These are phyloP conservation scores for Zoysia japonica DNA, from an alignment of 176 grass and related monocot genomes.

Conservation along the genomic window DNA sequence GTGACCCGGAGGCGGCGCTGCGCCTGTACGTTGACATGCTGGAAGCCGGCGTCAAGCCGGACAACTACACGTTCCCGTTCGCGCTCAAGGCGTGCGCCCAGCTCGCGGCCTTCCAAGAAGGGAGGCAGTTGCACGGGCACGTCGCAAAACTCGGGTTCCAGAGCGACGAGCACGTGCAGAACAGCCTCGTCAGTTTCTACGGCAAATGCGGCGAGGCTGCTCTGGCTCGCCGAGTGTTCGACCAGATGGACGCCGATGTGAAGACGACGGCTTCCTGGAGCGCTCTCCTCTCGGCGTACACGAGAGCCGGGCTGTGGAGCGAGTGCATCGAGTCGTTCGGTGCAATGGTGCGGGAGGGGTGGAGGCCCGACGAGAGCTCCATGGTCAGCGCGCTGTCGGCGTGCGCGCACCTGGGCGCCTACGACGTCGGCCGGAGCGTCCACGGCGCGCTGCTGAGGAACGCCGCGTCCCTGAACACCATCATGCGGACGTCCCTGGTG, in stretches of 20 bases:
- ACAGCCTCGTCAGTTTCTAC: slow-evolving; percentile 82
- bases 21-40: slow-evolving; percentile 56
- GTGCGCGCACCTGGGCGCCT: slow-evolving; percentile 57
- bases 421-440: slow-evolving; percentile 57
- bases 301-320: slow-evolving; percentile 40
- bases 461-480: slow-evolving; percentile 47
- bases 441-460: slow-evolving; percentile 66
- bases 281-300: slow-evolving; percentile 64
- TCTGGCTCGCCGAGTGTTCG: slow-evolving; percentile 47
- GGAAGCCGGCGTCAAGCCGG: slow-evolving; percentile 42
- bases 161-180: slow-evolving; percentile 59
- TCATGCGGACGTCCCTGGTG: slow-evolving; percentile 67
- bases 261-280: slow-evolving; percentile 66
- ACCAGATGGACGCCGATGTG: slow-evolving; percentile 30
- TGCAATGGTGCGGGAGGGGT: slow-evolving; percentile 45
- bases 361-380: slow-evolving; percentile 65
- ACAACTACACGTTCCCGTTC: slow-evolving; percentile 72
- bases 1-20: slow-evolving; percentile 48
- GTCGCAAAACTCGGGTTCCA: slow-evolving; percentile 55
- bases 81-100: slow-evolving; percentile 66
- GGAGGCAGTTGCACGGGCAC: slow-evolving; percentile 66
- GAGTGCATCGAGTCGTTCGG: slow-evolving; percentile 59
- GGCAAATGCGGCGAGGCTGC: slow-evolving; percentile 64
- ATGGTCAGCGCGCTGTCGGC: slow-evolving; percentile 67
- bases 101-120: slow-evolving; percentile 43